These are phyloP conservation scores for Aspergillus unguis DNA, from an alignment of 2,329 filamentous ascomycete species.

Conservation along the genomic window DNA sequence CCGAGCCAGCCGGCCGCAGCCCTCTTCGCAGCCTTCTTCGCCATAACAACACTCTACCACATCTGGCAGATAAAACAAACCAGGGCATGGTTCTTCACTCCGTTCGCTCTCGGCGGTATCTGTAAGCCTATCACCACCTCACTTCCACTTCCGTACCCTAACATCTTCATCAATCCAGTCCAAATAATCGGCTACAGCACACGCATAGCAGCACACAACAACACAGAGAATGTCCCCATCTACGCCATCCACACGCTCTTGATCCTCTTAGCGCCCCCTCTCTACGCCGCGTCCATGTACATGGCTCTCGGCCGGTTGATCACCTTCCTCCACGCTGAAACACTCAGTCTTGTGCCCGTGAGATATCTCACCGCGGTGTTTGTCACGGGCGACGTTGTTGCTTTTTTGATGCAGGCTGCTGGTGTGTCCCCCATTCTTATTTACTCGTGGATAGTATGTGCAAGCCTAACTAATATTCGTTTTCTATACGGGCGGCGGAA, in stretches of 20 bases:
- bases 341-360: neutral
- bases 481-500: no score
- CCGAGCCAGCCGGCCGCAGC: neutral
- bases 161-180: constrained; percentile 33
- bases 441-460: no score
- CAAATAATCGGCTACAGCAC: constrained; percentile 39
- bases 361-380: constrained; percentile 23
- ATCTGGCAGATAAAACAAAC: constrained; percentile 15
- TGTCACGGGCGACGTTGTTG: constrained; percentile 32
- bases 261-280: constrained; percentile 38
- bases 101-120: constrained; percentile 43
- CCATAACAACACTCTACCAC: constrained; percentile 12
- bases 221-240: constrained; percentile 15
- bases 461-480: no score
- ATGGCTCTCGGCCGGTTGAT: constrained; percentile 6
- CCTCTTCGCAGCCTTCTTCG: constrained; percentile 1
- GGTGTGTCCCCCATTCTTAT: neutral
- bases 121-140: constrained; percentile 11
- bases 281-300: constrained; percentile 42
- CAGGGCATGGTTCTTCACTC: constrained; percentile 21
- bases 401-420: constrained; percentile 30
- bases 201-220: constrained; percentile 14
- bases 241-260: constrained; percentile 36
- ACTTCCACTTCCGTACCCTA: neutral
- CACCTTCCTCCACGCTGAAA: neutral